Base-by-base conservation (phyloP, 1,139 yeast genomes). In the Yamadazyma oceani region DNA sequence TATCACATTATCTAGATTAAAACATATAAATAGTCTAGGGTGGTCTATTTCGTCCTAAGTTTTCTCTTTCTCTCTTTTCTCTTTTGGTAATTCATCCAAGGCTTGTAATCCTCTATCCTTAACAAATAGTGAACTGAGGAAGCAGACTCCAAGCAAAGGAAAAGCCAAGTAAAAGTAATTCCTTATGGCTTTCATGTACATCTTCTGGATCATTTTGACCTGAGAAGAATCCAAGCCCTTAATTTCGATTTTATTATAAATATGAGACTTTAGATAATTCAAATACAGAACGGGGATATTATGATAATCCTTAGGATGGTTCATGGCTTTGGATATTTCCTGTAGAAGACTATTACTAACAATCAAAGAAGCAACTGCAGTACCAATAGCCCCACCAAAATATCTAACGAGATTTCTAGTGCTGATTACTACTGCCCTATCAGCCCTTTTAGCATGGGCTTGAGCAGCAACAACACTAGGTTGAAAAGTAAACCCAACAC, bases 351-450 rank as follows among this genome's bases (percentile, higher is more conserved):
- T 37, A 30, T 53, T 53, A 26, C 58, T 53, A 7, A 58, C 55
- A 23, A 55, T 54, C 15, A 57, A 49, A 5, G 64, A 56, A 5
- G 57, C 59, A 31, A 55, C 37, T 4, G 63, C 60, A 22, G 55
- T 56, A n/a, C 65, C 65, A 13, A 58, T 51, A 2, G 82, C 72
- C 17, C 80, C 81, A 26, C 84, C 83, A 36, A 78, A 65, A 1
- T 77, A 69, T 41, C 83, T 55, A 34, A 75, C 46, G 9, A 76
- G 73, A 45, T 76, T 77, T 51, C 83, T 62, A 1, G 78, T 65
- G 2, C 80, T 67, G 8, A 77, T 76, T 8, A 76, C 77, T 10
- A 77, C 79, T 0, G 83, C 81, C 32, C 83, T 55, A 43, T 78
- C 82, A 1, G 73, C 61, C 35, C 66, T 67, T 27, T 53, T 60